Base-by-base conservation (phyloP, 176 grass and related monocot genomes). In the Poa annua region DNA sequence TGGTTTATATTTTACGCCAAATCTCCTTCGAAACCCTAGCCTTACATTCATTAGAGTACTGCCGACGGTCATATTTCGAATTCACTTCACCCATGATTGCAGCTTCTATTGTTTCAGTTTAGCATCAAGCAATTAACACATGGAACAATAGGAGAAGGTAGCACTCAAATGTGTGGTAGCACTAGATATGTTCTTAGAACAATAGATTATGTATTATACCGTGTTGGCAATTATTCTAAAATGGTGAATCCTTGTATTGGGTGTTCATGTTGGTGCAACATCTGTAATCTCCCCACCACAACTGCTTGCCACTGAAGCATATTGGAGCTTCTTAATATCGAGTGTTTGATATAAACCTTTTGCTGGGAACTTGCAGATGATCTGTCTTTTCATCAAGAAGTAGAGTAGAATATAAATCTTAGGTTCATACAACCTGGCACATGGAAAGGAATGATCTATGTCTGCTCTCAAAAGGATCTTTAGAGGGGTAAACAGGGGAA, bases 41-140 rank as follows among this genome's bases (percentile, higher is more conserved):
- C 2, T 26, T 72, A 22, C 63, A 35, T 66, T 49, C 3, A 15
- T 49, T 49, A 15, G 47, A 49, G 47, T 49, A 14, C 11, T 48
- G 19, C 10, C 36, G 35, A 69, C 2, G 17, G 36, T 69, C 36
- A 69, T 19, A 13, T 42, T 69, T 70, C 20, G 20, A 4, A 42
- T 5, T 38, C 10, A 69, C 19, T 69, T 22, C n/a, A n/a, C 57
- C 67, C 38, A 71, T 70, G 67, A 44, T 24, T 70, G 67, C 67
- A 70, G 38, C 67, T 69, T 70, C 14, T 13, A 22, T 24, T 70
- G 67, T 70, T 70, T 70, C 11, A 15, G 39, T 71, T 71, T 25
- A 25, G 11, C n/a, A 71, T 47, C 14, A 62, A 29, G 6, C 22
- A 12, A 6, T 62, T 32, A 29, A 26, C 57, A 61, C 25, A 60